phyloP scores from a whole-genome alignment of 2,329 filamentous ascomycete species.

The Rhinocladiella similis region DNA sequence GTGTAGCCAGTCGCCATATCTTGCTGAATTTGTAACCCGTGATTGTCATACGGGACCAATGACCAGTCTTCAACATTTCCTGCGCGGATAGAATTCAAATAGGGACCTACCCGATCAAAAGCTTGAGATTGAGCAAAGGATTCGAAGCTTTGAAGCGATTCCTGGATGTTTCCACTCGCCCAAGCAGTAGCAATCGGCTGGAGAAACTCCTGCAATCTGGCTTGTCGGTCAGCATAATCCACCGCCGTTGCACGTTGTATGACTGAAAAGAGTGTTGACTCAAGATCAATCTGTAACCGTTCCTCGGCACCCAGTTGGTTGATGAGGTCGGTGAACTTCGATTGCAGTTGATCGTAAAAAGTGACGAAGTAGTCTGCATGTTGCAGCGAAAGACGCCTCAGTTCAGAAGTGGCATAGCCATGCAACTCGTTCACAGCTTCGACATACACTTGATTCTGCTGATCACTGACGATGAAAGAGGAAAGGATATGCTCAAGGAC shows the following conservation, averaged over 20 bases:
- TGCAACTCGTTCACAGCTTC: conserved; percentile 91
- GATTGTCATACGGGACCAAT: conserved; percentile 69
- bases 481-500: conserved; percentile 89
- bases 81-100: conserved; percentile 71
- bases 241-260: conserved; percentile 82
- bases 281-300: conserved; percentile 80
- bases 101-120: conserved; percentile 76
- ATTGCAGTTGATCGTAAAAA: conserved; percentile 84
- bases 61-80: conserved; percentile 83
- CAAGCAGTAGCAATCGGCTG: conserved; percentile 79
- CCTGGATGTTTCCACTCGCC: conserved; percentile 69
- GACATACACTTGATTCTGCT: conserved; percentile 71
- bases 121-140: conserved; percentile 79
- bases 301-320: conserved; percentile 73
- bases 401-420: conserved; percentile 77
- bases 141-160: conserved; percentile 70
- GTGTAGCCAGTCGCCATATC: conserved; percentile 69
- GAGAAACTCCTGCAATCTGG: conserved; percentile 74
- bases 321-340: conserved; percentile 77
- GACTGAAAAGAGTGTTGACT: conserved; percentile 90
- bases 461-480: conserved; percentile 72
- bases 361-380: conserved; percentile 88
- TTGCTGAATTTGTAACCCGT: conserved; percentile 75
- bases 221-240: conserved; percentile 67
- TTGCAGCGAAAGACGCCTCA: conserved; percentile 83